These are phyloP conservation scores for Podospora appendiculata DNA, from an alignment of 495 filamentous ascomycete genomes.

Conservation along the genomic window DNA sequence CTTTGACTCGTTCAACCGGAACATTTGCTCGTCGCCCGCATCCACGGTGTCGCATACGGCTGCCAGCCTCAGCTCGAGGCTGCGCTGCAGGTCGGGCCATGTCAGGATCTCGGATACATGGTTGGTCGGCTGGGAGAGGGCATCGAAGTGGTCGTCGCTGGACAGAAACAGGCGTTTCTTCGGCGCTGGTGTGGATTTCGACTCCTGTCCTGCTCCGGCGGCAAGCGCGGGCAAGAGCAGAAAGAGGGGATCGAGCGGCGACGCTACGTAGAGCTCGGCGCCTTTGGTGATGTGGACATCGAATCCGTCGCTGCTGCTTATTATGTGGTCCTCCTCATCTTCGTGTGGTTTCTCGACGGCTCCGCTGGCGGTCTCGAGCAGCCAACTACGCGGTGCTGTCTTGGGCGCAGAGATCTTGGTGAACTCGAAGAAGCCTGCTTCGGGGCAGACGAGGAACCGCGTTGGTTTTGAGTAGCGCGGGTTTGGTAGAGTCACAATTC, in stretches of 20 bases:
- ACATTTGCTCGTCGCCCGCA: constrained; percentile 74
- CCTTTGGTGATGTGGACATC: constrained; percentile 39
- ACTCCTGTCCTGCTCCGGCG: constrained; percentile 18
- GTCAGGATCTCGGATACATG: constrained; percentile 52
- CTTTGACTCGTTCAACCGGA: constrained; percentile 63
- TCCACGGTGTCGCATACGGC: constrained; percentile 72
- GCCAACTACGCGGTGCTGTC: constrained; percentile 56
- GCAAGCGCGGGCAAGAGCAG: constrained; percentile 65
- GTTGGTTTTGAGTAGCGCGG: constrained; percentile 58
- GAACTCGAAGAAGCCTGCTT: constrained; percentile 80
- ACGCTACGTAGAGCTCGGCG: constrained; percentile 70
- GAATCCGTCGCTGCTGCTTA: constrained; percentile 4
- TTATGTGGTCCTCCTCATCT: no score
- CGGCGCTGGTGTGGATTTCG: no score
- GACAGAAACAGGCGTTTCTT: constrained; percentile 63
- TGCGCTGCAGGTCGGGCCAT: constrained; percentile 30
- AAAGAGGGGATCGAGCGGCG: constrained; percentile 78
- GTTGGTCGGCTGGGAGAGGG: constrained; percentile 42
- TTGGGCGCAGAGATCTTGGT: constrained; percentile 63
- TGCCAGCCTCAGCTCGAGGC: constrained; percentile 41
- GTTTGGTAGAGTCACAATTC: constrained; percentile 71
- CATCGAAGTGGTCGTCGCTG: constrained; percentile 73
- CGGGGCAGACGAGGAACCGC: constrained; percentile 75
- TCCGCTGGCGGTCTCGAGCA: constrained; percentile 36
- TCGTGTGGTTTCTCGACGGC: not conserved